phyloP scores from a whole-genome alignment of 2,329 filamentous ascomycete genomes.

The Orbilia oligospora region DNA sequence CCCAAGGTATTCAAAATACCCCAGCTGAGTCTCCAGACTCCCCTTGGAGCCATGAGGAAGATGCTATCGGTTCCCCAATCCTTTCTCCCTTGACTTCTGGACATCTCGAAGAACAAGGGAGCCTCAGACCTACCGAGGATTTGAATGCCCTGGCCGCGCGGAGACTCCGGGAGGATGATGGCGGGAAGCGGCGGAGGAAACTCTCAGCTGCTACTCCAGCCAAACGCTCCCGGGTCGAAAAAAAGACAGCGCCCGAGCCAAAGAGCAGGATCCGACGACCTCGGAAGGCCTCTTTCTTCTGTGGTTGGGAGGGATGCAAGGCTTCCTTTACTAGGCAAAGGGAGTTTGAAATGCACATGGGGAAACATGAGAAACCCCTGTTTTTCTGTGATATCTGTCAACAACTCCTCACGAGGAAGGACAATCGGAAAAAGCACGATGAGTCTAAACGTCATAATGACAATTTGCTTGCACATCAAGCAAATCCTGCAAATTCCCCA shows the following conservation, averaged over 20 bases:
- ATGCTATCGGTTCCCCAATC: conserved; percentile 27
- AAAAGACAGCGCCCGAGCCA: conserved; percentile 1
- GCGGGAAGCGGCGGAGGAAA: conserved; percentile 26
- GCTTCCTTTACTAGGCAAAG: conserved; percentile 30
- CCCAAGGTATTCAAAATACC: too few relatives aligned
- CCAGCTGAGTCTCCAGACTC: conserved; percentile 6
- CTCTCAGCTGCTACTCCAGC: background rate
- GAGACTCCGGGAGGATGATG: conserved; percentile 19
- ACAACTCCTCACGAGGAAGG: conserved; percentile 8
- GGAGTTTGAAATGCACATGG: conserved; percentile 36
- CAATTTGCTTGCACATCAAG: background rate
- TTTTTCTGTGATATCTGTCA: conserved; percentile 32
- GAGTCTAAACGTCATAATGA: conserved; percentile 17
- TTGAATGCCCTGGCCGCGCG: conserved; percentile 21
- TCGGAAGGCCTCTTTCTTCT: conserved; percentile 10
- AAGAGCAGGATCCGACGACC: conserved; percentile 17
- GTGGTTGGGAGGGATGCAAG: conserved; percentile 12
- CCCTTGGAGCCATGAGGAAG: conserved; percentile 1
- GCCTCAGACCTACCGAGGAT: conserved; percentile 5
- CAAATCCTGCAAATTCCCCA: background rate
- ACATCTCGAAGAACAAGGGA: background rate
- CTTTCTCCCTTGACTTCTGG: background rate
- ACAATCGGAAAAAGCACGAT: conserved; percentile 35
- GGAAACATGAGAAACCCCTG: conserved; percentile 32
- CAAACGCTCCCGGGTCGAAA: background rate